Evolutionary conservation across 345 rosid genomes (phyloP), one percentile per base, ranked within the genome.

Genomic region (Rubroshorea leprosula): DNA sequence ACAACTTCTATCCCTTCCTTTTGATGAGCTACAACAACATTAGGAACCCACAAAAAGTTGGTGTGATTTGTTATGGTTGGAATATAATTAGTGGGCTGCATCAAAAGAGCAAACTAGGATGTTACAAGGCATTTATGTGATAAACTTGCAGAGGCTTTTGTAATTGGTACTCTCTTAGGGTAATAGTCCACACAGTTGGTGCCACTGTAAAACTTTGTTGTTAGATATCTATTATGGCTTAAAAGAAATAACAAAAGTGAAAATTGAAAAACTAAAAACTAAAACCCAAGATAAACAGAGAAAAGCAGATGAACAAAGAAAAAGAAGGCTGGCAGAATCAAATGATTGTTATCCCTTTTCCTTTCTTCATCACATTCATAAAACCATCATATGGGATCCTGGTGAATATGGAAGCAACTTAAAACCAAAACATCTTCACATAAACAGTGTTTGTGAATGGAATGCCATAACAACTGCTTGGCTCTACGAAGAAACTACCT

Each of bases 41-140:
- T 90, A 64, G 99, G 96, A 69, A 94, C 87, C 97, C 99, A 94
- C 97, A 97, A 94, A 45, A 92, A 81, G 68, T 80, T 85, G 20
- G 99, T 92, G 78, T 92, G 69, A 68, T 89, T 92, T 66, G 97
- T 92, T 75, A 89, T 92, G 29, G 97, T 92, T 47, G 96, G 97
- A 61, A 90, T 78, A 68, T 83, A 87, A 50, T 68, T 74, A 51
- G 67, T 10, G 25, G 85, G 78, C 95, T 94, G 83, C 79, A 82
- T 61, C 19, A 79, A 63, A 17, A 62, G 66, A 55, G 62, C 19
- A 68, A 59, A 46, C 46, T 6, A 20, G 18, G 50, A 50, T 45
- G 49, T 64, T 29, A 10, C 11, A 55, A 13, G 54, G 44, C 17
- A 9, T 56, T 25, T 43, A 47, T 27, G 15, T 53, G 45, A 44